Base-by-base conservation (phyloP, 352 stramenopile genomes). In the Plasmopara muralis region DNA sequence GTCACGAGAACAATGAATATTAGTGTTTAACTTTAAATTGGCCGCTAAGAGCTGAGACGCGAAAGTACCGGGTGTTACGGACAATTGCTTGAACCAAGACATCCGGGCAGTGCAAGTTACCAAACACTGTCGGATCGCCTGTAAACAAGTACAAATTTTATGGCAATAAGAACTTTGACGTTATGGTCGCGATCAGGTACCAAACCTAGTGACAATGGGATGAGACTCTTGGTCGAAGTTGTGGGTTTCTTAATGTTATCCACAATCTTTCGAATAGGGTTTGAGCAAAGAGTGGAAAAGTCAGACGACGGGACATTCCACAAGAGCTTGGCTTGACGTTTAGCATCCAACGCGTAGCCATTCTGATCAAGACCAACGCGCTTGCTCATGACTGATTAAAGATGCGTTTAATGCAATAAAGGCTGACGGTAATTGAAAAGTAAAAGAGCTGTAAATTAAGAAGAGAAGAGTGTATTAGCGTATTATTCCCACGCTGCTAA, bases 181-280 rank as follows among this genome's bases (percentile, higher is more conserved):
- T 25, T 25, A 25, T 25, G 20, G 3, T 25, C 20, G 20, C 20
- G 20, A 25, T 25, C 37, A 16, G 6, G 9, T 29, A 1, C 51
- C 49, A 10, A 30, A 86, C 74, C 91, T 43, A 97, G 77, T 43
- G 89, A 96, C 30, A 98, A 79, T 35, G 88, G 93, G 53, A 98
- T 97, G 47, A 96, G 73, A 42, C 83, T 62, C 66, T 98, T 98
- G 35, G 84, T 74, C 47, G 89, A 72, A 45, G 85, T 86, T 47
- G 84, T 61, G 12, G 81, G 83, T 38, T 89, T 93, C 69, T 97
- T 89, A 68, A 98, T 95, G 57, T 87, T 89, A 76, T 98, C 92
- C 14, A 98, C 88, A 57, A 98, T 97, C 42, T 93, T 90, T 34
- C 93, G 82, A 57, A 98, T 97, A 9, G 91, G 93, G 72, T 98